Percentiles rank a stretch among this genome's conserved stretches.
These are phyloP conservation scores for Boletellus sp. DNA, from an alignment of 768 basidiomycete species.

Conservation along the genomic window DNA sequence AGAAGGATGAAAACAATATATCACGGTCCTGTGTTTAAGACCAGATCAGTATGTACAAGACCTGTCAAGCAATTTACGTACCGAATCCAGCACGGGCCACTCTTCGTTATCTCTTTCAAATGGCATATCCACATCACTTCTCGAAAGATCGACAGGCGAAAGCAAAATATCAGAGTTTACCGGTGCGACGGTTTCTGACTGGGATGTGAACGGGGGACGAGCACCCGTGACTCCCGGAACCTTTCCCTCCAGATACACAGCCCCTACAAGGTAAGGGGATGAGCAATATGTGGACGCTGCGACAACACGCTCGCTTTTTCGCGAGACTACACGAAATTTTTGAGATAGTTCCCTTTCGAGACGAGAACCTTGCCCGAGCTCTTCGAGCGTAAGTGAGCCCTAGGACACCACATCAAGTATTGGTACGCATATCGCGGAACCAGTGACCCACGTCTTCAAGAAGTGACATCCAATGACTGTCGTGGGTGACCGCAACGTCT, in stretches of 20 bases:
- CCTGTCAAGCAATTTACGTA: too few relatives aligned
- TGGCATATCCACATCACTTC: too few relatives aligned
- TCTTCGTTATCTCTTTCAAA: too few relatives aligned
- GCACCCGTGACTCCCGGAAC: too few relatives aligned
- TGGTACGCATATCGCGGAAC: too few relatives aligned
- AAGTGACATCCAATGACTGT: not conserved
- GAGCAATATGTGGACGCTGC: not conserved
- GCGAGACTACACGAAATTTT: constrained; percentile 1
- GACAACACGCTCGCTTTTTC: not conserved
- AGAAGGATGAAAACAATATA: too few relatives aligned
- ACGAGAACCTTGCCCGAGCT: not conserved
- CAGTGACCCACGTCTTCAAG: not conserved
- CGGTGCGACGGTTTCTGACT: too few relatives aligned
- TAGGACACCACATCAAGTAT: not conserved
- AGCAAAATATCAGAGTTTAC: too few relatives aligned
- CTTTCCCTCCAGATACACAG: constrained; percentile 1
- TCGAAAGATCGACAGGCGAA: too few relatives aligned
- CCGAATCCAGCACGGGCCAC: too few relatives aligned
- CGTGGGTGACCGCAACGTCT: not conserved
- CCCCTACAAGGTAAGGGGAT: not conserved
- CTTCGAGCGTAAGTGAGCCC: not conserved
- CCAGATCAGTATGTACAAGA: too few relatives aligned
- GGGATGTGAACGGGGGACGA: not conserved
- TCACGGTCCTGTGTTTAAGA: too few relatives aligned
- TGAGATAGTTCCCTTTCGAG: not conserved